Evolutionary conservation across 352 stramenopile species (phyloP).

Genomic region (Phytophthora vignae): DNA sequence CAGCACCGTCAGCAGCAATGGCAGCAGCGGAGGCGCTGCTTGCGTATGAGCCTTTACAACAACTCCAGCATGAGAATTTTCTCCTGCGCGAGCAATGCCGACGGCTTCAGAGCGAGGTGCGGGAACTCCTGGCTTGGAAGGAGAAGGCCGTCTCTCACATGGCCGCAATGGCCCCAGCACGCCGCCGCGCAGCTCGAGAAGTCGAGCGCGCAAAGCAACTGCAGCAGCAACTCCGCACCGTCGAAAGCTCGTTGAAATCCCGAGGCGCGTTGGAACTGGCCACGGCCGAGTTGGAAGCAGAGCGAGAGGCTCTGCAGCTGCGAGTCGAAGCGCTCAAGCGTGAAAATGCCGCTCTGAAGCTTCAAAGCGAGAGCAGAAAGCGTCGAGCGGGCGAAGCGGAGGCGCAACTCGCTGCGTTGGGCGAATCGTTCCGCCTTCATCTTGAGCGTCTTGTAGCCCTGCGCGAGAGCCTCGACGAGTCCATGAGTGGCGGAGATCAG

Average conservation of each 20-base stretch:
- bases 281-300: constrained; percentile 46
- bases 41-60: constrained; percentile 62
- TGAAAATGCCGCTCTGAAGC: constrained; percentile 38
- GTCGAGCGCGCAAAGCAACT: constrained; percentile 61
- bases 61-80: constrained; percentile 75
- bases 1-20: constrained; percentile 16
- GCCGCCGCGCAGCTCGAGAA: constrained; percentile 50
- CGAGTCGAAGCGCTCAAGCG: constrained; percentile 37
- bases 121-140: constrained; percentile 69
- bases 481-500: constrained; percentile 7
- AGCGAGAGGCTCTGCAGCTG: constrained; percentile 38
- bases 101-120: constrained; percentile 53
- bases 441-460: constrained; percentile 68
- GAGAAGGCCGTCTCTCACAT: constrained; percentile 74
- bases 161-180: constrained; percentile 61
- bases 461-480: constrained; percentile 54
- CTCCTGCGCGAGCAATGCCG: constrained; percentile 68
- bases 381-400: constrained; percentile 33
- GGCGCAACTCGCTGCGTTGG: constrained; percentile 48
- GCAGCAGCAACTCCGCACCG: constrained; percentile 56
- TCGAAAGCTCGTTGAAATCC: constrained; percentile 66
- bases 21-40: constrained; percentile 53
- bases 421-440: constrained; percentile 61
- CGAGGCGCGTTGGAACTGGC: constrained; percentile 57
- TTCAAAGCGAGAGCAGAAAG: constrained; percentile 23